Percentiles rank a stretch among this genome's conserved stretches.
These are phyloP conservation scores for Tulasnella sp. DNA, from an alignment of 768 basidiomycete genomes.

Conservation along the genomic window DNA sequence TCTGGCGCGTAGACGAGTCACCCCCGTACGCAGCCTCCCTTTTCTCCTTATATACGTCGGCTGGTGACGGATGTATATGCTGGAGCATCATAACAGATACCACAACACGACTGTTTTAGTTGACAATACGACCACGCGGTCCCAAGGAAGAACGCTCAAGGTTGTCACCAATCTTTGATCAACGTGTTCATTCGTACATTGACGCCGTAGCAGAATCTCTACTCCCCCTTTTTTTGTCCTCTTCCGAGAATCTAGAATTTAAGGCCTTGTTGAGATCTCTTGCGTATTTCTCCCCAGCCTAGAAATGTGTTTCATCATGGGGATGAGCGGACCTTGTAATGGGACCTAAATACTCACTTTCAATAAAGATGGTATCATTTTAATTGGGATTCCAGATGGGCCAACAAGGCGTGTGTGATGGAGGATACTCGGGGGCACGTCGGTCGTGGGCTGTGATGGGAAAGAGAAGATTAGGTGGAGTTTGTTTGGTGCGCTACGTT, in stretches of 20 bases:
- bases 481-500: slow-evolving; percentile 48
- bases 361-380: slow-evolving; percentile 40
- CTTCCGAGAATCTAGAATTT: slow-evolving; percentile 28
- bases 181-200: no score
- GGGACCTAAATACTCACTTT: slow-evolving; percentile 32
- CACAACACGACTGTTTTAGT: no score
- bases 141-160: no score
- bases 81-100: no score
- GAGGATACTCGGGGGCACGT: slow-evolving; percentile 36
- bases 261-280: slow-evolving; percentile 42
- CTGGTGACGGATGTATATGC: no score
- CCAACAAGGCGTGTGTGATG: slow-evolving; percentile 58
- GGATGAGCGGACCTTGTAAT: not conserved
- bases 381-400: slow-evolving; percentile 40
- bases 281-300: slow-evolving; percentile 61
- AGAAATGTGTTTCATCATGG: not conserved
- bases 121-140: no score
- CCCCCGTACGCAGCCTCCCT: no score
- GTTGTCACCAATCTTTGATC: no score
- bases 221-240: not conserved
- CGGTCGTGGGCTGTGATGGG: slow-evolving; percentile 23
- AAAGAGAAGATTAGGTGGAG: slow-evolving; percentile 58
- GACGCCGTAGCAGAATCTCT: no score
- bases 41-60: no score
- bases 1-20: no score